phyloP scores from a whole-genome alignment of 257 asterid species.

The Parsonsia alboflavescens region DNA sequence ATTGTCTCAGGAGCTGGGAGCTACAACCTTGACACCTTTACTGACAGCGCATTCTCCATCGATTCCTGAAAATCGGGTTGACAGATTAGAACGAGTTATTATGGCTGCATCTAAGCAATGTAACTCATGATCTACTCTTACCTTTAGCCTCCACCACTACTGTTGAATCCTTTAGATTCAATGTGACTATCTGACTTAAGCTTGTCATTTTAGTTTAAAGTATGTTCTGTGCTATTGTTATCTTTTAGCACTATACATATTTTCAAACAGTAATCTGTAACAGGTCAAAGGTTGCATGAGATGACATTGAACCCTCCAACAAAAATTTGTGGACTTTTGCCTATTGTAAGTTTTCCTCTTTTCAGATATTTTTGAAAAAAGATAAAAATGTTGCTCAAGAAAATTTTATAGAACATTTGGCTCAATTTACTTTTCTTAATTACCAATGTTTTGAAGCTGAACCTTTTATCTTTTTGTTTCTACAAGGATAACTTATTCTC shows the following conservation, averaged over 20 bases:
- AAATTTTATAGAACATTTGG: neutral
- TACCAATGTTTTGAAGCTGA: neutral
- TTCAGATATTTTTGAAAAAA: neutral
- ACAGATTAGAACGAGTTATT: conserved; percentile 79
- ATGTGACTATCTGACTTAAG: conserved; percentile 4
- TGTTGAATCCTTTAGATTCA: neutral
- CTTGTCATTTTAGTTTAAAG: neutral
- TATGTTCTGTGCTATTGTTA: conserved; percentile 1
- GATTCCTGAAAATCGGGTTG: conserved; percentile 70
- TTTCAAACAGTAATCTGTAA: conserved; percentile 5
- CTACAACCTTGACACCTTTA: conserved; percentile 80
- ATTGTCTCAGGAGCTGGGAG: conserved; percentile 80
- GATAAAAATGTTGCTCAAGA: neutral
- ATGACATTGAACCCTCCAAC: conserved; percentile 76
- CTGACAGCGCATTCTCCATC: conserved; percentile 72
- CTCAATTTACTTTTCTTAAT: neutral
- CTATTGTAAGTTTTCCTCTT: conserved; percentile 42
- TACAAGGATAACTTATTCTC: neutral
- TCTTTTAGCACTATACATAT: neutral
- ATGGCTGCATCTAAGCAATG: conserved; percentile 91
- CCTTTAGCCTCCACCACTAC: conserved; percentile 11
- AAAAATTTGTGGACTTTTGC: conserved; percentile 46
- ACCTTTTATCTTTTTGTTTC: neutral
- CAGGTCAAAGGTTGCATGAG: conserved; percentile 92
- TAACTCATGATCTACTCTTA: conserved; percentile 20